Evolutionary conservation across 1,284 basidiomycete species (phyloP).

Genomic region (Leccinum variabile): DNA sequence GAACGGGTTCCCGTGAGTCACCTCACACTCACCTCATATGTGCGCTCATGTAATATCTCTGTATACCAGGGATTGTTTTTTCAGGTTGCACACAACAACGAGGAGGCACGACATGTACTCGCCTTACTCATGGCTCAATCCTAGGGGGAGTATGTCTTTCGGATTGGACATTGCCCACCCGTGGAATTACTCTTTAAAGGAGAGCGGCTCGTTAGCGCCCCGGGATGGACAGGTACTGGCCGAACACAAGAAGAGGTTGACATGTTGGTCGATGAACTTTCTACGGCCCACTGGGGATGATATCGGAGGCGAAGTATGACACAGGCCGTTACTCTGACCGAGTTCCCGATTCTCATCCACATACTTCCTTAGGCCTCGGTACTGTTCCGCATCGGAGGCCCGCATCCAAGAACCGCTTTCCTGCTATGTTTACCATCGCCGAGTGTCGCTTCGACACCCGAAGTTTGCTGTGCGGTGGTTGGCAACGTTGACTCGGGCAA

Average conservation of each 20-base stretch:
- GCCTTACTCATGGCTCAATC: conserved; percentile 64
- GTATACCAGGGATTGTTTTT: conserved; percentile 36
- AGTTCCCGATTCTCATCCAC: conserved; percentile 1
- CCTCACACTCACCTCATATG: background rate
- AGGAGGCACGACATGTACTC: conserved; percentile 59
- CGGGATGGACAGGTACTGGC: conserved; percentile 55
- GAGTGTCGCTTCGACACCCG: conserved; percentile 71
- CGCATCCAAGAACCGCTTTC: conserved; percentile 55
- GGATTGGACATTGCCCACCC: conserved; percentile 64
- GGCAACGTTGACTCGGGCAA: conserved; percentile 96
- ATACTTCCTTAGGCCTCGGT: conserved; percentile 47
- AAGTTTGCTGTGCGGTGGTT: conserved; percentile 93
- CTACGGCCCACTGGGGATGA: conserved; percentile 46
- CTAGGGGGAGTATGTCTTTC: conserved; percentile 69
- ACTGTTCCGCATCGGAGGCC: conserved; percentile 48
- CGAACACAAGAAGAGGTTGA: conserved; percentile 54
- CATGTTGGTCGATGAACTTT: conserved; percentile 36
- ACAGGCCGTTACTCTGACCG: background rate
- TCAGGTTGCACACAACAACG: conserved; percentile 38
- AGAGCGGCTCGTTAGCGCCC: conserved; percentile 42
- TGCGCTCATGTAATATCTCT: conserved; percentile 1
- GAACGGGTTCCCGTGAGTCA: conserved; percentile 58
- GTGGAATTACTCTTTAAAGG: conserved; percentile 53
- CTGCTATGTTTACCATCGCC: conserved; percentile 71
- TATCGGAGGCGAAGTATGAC: conserved; percentile 68